Base-by-base conservation (phyloP, 768 basidiomycete species). In the Leccinum incarnatum region DNA sequence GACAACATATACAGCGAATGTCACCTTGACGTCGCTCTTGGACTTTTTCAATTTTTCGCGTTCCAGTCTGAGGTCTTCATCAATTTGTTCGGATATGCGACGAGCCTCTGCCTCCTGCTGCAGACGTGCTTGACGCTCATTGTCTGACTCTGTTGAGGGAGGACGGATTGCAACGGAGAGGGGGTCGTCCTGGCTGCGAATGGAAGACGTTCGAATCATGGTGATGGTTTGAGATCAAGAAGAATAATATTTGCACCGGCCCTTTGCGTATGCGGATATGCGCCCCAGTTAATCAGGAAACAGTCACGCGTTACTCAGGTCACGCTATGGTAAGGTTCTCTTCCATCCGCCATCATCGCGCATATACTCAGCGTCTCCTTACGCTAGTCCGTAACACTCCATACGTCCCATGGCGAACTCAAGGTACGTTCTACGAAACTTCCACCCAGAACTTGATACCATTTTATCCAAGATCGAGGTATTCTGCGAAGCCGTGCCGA, bases 401-500 rank as follows among this genome's bases (percentile, higher is more conserved):
- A 98, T 73, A 98, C 95, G 0, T 84, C 88, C n/a, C 88, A 88
- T 67, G 95, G 95, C 17, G 96, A 98, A 60, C 80, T 98, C 74
- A 98, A 98, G 85, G 94, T 92, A 67, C 51, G 74, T 55, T 59
- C 30, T 42, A 36, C n/a, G 9, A n/a, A 25, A 9, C 12, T 1
- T 55, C 17, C 8, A 12, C 32, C 11, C 14, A 21, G 49, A 51
- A 32, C 10, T 45, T 47, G 34, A 48, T 45, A 55, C 48, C 37
- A 51, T 54, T 17, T 48, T 36, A 40, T 57, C 6, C 51, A 70
- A 98, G 95, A 86, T 98, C 61, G 97, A 99, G 75, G 72, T 99
- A 12, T 98, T 98, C 76, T 98, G 97, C 72, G 97, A 99, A 75
- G 88, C 96, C 6, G 91, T 94, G 19, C 97, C 97, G 23, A 93